Percentiles rank a stretch among this genome's conserved stretches.
Evolutionary conservation across 768 basidiomycete species (phyloP).

Genomic region (Amanita thiersii): DNA sequence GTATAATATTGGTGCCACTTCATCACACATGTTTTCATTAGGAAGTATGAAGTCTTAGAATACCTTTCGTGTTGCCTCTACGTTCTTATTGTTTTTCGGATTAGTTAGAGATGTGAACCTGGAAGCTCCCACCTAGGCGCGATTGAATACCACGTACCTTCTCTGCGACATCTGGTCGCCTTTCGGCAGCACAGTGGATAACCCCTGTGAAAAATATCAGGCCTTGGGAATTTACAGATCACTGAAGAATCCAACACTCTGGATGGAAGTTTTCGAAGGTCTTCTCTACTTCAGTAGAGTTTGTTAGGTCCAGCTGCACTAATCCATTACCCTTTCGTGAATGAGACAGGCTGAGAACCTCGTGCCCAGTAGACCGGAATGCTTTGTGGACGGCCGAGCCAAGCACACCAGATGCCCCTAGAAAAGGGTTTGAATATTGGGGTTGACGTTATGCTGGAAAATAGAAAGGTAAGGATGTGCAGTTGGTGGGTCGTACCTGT

Average conservation of each 20-base stretch:
- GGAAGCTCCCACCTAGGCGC: too few relatives aligned
- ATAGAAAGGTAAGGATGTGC: neutral
- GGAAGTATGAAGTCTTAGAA: neutral
- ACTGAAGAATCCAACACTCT: slow-evolving; percentile 44
- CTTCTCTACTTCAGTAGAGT: slow-evolving; percentile 42
- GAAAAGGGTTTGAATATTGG: too few relatives aligned
- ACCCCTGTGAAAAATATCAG: slow-evolving; percentile 46
- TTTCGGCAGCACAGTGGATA: slow-evolving; percentile 92
- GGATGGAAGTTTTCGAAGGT: slow-evolving; percentile 55
- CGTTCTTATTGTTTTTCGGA: slow-evolving; percentile 2
- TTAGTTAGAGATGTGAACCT: slow-evolving; percentile 27
- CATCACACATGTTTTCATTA: neutral
- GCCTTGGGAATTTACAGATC: neutral
- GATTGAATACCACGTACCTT: slow-evolving; percentile 44
- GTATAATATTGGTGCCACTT: slow-evolving; percentile 2
- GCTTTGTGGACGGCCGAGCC: slow-evolving; percentile 71
- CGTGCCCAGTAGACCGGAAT: slow-evolving; percentile 37
- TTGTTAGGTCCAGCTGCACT: slow-evolving; percentile 59
- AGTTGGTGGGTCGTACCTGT: slow-evolving; percentile 36
- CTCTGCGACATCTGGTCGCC: slow-evolving; percentile 89
- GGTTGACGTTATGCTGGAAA: too few relatives aligned
- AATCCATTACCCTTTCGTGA: slow-evolving; percentile 51
- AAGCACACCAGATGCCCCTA: slow-evolving; percentile 92
- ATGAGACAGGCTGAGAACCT: slow-evolving; percentile 66
- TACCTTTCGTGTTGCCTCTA: slow-evolving; percentile 7